Evolutionary conservation across 768 basidiomycete genomes (phyloP).

Genomic region (Leccinum olivaceopallidum): DNA sequence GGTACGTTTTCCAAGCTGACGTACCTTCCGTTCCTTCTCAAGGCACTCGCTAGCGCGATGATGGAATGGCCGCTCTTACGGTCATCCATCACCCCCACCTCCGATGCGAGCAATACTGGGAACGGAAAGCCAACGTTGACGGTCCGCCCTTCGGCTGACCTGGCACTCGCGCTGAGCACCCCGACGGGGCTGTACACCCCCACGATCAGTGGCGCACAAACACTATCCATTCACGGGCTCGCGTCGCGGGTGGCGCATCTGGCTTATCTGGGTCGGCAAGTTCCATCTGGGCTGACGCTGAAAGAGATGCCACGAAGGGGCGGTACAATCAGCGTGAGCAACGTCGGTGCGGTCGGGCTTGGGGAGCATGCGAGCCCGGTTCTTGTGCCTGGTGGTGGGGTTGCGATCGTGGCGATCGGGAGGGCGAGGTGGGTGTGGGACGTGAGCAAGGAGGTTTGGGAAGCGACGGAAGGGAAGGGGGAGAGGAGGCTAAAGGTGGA

Average conservation of each 20-base stretch:
- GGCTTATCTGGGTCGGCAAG: conserved; percentile 63
- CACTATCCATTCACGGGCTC: conserved; percentile 57
- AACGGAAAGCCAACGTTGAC: conserved; percentile 62
- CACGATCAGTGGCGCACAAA: conserved; percentile 57
- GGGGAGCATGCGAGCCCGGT: conserved; percentile 74
- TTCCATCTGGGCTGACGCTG: conserved; percentile 61
- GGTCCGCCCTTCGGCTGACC: conserved; percentile 73
- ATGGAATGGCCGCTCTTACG: conserved; percentile 83
- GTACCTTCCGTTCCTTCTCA: conserved; percentile 81
- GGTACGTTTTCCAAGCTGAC: conserved; percentile 68
- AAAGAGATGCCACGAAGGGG: conserved; percentile 74
- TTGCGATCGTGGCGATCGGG: conserved; percentile 84
- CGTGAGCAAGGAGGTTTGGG: conserved; percentile 45
- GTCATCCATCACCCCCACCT: conserved; percentile 59
- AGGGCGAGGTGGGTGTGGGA: conserved; percentile 79
- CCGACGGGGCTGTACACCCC: conserved; percentile 85
- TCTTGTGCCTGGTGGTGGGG: conserved; percentile 78
- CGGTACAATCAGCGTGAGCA: conserved; percentile 79
- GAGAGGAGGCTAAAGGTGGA: conserved; percentile 58
- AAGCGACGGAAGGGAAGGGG: conserved; percentile 29
- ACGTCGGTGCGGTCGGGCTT: conserved; percentile 77
- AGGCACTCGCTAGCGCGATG: conserved; percentile 80
- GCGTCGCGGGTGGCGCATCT: conserved; percentile 62
- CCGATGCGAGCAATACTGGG: conserved; percentile 9
- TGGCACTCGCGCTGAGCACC: conserved; percentile 75